Evolutionary conservation across 2,329 filamentous ascomycete genomes (phyloP), one percentile per base, ranked within the genome.

Genomic region (Calonectria pseudoreteaudii): DNA sequence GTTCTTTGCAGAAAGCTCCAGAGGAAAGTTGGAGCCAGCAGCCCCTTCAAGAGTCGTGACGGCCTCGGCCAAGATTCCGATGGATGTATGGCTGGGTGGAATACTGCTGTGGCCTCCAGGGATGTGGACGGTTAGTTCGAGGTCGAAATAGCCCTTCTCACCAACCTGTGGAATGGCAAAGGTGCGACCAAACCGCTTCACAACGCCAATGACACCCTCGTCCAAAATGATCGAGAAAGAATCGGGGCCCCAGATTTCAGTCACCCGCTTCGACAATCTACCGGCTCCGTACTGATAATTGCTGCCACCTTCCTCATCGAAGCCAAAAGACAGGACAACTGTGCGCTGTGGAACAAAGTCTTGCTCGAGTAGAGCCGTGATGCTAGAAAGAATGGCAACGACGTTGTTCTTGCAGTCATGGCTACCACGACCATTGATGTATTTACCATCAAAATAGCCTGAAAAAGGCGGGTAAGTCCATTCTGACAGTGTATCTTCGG

Each of bases 351-450:
- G 56, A 14, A 60, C 56, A 20, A 60, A 60, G 56, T 36, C 34
- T 41, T 41, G 56, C 26, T 60, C 56, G 7, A 60, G 56, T 41
- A 60, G 56, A 7, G 56, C 56, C 7, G 56, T 60, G n/a, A 60
- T 60, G 16, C 56, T 28, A 18, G 56, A 41, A 4, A 60, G 34
- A 23, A 60, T 60, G 11, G 30, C 56, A 7, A 60, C 56, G 8
- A 60, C 56, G 8, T 60, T 60, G 34, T 60, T 60, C 56, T 60
- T 60, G 34, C 56, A 60, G 56, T 60, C 56, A 20, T 60, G 56
- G 31, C 34, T 41, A 41, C 56, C 56, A 13, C 56, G 56, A 9
- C 56, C 56, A 16, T 60, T 60, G 23, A 60, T 41, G 34, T 60
- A 60, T 11, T n/a, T 60, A 14, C 56, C 56, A 23, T 60, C 56